Conservation (phyloP, 148 eudicot species). For the Dianthus caryophyllus region DNA sequence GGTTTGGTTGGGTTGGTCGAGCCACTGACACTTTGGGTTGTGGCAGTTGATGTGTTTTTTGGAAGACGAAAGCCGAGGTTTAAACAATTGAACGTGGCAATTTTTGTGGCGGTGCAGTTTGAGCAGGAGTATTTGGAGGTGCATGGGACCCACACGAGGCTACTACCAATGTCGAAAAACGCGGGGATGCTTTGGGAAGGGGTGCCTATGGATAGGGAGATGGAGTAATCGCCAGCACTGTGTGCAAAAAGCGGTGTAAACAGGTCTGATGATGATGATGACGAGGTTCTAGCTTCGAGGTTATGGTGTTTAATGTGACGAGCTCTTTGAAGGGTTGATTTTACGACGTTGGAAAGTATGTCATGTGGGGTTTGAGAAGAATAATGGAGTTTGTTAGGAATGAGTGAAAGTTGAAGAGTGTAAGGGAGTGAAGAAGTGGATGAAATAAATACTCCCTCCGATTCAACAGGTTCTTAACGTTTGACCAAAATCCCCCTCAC, state of each 20-base stretch:
- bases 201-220: background rate
- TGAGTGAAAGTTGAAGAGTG: background rate
- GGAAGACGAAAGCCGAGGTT: background rate
- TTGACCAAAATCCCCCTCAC: no score
- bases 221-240: no score
- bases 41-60: background rate
- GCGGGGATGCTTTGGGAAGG: background rate
- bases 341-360: background rate
- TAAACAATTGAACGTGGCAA: background rate
- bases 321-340: background rate
- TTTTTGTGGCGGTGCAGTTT: background rate
- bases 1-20: background rate
- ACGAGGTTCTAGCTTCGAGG: background rate
- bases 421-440: background rate
- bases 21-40: background rate
- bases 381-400: conserved; percentile 16
- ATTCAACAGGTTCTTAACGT: no score
- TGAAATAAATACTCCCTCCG: conserved; percentile 4
- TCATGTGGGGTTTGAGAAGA: conserved; percentile 11
- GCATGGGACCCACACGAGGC: conserved; percentile 5
- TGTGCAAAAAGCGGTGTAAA: no score
- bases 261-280: background rate
- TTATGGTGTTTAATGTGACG: background rate
- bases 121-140: background rate
- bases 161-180: background rate